Conservation (phyloP, 202 grass and related monocot species). For the Saccharum hybrid region DNA sequence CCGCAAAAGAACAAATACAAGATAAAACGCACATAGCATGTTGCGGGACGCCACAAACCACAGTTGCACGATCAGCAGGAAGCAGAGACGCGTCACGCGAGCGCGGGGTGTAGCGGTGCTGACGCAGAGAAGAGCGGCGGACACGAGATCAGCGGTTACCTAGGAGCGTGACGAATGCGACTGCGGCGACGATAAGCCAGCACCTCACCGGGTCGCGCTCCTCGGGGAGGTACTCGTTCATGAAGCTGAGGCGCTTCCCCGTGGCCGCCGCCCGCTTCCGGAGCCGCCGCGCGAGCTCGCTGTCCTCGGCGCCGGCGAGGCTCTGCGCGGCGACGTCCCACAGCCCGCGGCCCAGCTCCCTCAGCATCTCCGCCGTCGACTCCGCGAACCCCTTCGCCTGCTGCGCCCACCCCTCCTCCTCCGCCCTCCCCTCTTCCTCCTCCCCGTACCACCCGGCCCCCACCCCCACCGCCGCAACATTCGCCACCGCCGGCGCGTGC, state of each 20-base stretch:
- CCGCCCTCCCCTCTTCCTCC: slow-evolving; percentile 45
- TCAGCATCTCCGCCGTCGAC: slow-evolving; percentile 86
- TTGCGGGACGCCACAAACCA: background rate
- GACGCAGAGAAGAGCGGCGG: slow-evolving; percentile 20
- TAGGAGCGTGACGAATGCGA: slow-evolving; percentile 77
- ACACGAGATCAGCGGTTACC: slow-evolving; percentile 56
- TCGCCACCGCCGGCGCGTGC: slow-evolving; percentile 25
- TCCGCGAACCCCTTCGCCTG: slow-evolving; percentile 77
- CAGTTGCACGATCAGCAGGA: slow-evolving; percentile 25
- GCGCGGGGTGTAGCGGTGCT: slow-evolving; percentile 5
- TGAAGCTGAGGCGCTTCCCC: slow-evolving; percentile 74
- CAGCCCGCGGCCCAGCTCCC: slow-evolving; percentile 72
- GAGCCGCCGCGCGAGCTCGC: slow-evolving; percentile 69
- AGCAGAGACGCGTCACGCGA: background rate
- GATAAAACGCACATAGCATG: slow-evolving; percentile 30
- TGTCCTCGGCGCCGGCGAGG: slow-evolving; percentile 75
- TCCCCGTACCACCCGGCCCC: slow-evolving; percentile 52
- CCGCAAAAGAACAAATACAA: slow-evolving; percentile 21
- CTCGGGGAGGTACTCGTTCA: slow-evolving; percentile 98
- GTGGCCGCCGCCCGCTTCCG: slow-evolving; percentile 51
- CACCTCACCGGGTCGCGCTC: slow-evolving; percentile 86
- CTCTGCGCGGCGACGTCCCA: slow-evolving; percentile 89
- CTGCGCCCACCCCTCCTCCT: slow-evolving; percentile 84
- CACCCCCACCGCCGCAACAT: slow-evolving; percentile 26
- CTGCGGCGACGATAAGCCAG: slow-evolving; percentile 78